Conservation (phyloP, 352 stramenopile genomes). For the Phytophthora pseudosyringae region DNA sequence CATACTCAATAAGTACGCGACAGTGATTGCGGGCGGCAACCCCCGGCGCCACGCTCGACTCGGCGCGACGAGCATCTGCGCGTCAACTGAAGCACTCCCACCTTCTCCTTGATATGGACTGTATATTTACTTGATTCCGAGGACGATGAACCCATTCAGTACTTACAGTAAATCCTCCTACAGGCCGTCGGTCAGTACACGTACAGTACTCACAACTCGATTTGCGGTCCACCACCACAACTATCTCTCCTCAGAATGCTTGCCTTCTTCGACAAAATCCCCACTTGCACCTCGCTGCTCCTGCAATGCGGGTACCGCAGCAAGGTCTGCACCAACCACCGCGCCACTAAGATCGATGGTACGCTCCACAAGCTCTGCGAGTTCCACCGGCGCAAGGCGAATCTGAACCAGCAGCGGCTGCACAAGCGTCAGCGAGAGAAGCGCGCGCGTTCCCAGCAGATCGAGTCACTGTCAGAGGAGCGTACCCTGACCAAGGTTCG, state of each 20-base stretch:
- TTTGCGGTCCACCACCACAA: constrained; percentile 27
- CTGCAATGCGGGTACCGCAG: constrained; percentile 52
- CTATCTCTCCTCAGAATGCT: constrained; percentile 20
- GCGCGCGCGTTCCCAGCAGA: constrained; percentile 6
- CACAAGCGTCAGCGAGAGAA: constrained; percentile 42
- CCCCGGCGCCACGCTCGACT: too few relatives aligned
- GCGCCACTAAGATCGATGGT: constrained; percentile 56
- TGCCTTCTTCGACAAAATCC: constrained; percentile 26
- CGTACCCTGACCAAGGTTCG: neutral
- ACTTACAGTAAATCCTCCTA: constrained; percentile 10
- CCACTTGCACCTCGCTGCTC: constrained; percentile 24
- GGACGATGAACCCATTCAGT: neutral
- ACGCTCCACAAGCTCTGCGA: constrained; percentile 66
- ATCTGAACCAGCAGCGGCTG: constrained; percentile 59
- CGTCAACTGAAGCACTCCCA: neutral
- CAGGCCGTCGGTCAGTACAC: neutral
- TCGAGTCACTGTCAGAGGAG: neutral
- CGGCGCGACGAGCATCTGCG: neutral
- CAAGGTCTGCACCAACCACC: constrained; percentile 58
- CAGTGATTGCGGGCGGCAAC: too few relatives aligned
- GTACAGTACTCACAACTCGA: constrained; percentile 16
- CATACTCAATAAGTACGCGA: too few relatives aligned
- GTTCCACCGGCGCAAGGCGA: constrained; percentile 62
- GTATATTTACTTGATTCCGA: neutral
- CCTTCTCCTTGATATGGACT: neutral